Evolutionary conservation across 2,329 filamentous ascomycete species (phyloP), one percentile per base, ranked within the genome.

Genomic region (Botryotinia narcissicola): DNA sequence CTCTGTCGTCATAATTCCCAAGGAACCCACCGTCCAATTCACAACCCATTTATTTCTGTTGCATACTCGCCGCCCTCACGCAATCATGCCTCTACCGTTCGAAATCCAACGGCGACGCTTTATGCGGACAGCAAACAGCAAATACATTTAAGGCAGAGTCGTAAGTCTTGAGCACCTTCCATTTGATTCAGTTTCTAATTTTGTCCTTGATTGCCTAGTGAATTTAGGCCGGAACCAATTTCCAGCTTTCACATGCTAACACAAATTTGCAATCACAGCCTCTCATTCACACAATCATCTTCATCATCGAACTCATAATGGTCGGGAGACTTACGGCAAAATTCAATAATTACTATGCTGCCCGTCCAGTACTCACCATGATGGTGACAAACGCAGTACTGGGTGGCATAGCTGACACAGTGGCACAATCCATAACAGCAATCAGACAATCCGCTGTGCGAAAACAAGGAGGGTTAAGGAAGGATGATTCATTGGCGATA

Each of bases 331-430:
- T 99, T 72, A 91, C 91, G 63, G 89, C 93, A 79, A 93, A 94
- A 81, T 99, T 97, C 87, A 98, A 97, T 84, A 88, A 90, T 78
- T 97, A 97, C 85, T 99, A 98, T 88, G 91, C 93, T 78, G 91
- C 94, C 81, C 92, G 93, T 81, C 96, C 95, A 93, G 93, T 99
- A 60, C 89, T 99, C 80, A 99, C 96, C 75, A 99, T 97, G 84
- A 99, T 99, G 95, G 93, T 98, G 81, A 97, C 95, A 82, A 99
- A 99, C 85, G 93, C 96, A 78, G 92, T 98, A 73, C 90, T 99
- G 74, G 94, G 94, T 84, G 96, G 96, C 79, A 92, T 99, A 78
- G 96, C 96, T 83, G 96, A 99, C 83, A 98, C 96, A 48, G 93
- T 97, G 66, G 96, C 96, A 74, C 96, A 99, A 83, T 91, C 93